phyloP scores from a whole-genome alignment of 208 protist genomes.

The Leptomonas seymouri region DNA sequence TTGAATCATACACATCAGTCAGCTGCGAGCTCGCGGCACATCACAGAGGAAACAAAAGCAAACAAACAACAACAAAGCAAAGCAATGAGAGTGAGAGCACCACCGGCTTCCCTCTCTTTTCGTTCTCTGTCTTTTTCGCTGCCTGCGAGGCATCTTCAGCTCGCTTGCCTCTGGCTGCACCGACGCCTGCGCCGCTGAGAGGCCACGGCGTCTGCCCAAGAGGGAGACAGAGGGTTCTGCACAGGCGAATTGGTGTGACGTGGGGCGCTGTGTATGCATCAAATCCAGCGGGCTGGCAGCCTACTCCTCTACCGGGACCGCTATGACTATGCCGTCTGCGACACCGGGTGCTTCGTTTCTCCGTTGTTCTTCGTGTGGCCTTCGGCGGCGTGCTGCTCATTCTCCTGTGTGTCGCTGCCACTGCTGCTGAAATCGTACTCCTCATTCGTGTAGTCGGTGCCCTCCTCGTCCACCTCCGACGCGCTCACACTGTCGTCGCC shows the following conservation, averaged over 20 bases:
- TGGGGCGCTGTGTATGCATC: slow-evolving; percentile 2
- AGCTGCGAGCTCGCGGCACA: no score
- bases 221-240: not conserved
- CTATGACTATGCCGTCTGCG: slow-evolving; percentile 6
- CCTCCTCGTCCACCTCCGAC: slow-evolving; percentile 27
- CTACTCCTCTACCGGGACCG: slow-evolving; percentile 9
- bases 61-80: no score
- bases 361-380: not conserved
- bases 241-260: not conserved
- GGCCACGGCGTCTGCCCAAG: not conserved
- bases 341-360: not conserved
- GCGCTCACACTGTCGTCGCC: slow-evolving; percentile 15
- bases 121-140: no score
- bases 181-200: no score
- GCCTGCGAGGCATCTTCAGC: no score
- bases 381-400: slow-evolving; percentile 25
- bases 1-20: no score
- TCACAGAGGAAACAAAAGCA: no score
- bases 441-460: slow-evolving; percentile 21
- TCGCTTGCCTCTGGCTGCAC: no score
- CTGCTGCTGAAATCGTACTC: slow-evolving; percentile 24
- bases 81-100: no score
- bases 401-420: slow-evolving; percentile 20
- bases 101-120: no score
- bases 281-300: not conserved